These are phyloP conservation scores for Bacidia gigantensis DNA, from an alignment of 495 filamentous ascomycete species.

Conservation along the genomic window DNA sequence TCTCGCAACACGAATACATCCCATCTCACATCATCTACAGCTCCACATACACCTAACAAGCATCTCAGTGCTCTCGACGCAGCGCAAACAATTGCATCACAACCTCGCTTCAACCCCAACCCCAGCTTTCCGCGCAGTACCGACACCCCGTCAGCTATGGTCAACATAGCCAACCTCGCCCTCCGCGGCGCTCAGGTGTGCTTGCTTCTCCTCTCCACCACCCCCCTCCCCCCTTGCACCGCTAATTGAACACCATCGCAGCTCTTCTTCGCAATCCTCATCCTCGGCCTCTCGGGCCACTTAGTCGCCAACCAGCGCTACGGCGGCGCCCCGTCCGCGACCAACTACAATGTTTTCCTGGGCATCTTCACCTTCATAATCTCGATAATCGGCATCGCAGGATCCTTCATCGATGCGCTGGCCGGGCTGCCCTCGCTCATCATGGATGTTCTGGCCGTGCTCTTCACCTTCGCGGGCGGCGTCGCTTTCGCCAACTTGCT, in stretches of 20 bases:
- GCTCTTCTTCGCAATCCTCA: conserved; percentile 16
- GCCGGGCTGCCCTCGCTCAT: conserved; percentile 36
- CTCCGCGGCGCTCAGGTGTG: conserved; percentile 11
- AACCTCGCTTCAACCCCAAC: neutral
- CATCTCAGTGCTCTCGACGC: neutral
- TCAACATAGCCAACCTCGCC: conserved; percentile 6
- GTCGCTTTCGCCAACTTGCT: conserved; percentile 27
- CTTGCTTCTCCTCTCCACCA: neutral
- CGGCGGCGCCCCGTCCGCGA: conserved; percentile 12
- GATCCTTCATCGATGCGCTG: conserved; percentile 32
- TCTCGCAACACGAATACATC: neutral
- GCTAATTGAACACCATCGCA: conserved; percentile 1
- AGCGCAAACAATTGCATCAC: neutral
- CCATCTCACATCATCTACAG: neutral
- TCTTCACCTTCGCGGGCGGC: conserved; percentile 51
- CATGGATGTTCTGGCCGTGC: conserved; percentile 42
- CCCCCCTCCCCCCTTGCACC: neutral
- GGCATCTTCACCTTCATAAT: conserved; percentile 38
- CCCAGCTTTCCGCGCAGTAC: no score
- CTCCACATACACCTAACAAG: neutral
- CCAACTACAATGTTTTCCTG: conserved; percentile 15
- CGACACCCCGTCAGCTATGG: neutral
- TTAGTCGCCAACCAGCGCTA: conserved; percentile 14
- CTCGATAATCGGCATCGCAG: conserved; percentile 48
- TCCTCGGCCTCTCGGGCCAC: conserved; percentile 16